Percentiles rank a stretch among this genome's conserved stretches.
These are phyloP conservation scores for Chrysochromulina tobinii DNA, from an alignment of 78 protist genomes.

Conservation along the genomic window DNA sequence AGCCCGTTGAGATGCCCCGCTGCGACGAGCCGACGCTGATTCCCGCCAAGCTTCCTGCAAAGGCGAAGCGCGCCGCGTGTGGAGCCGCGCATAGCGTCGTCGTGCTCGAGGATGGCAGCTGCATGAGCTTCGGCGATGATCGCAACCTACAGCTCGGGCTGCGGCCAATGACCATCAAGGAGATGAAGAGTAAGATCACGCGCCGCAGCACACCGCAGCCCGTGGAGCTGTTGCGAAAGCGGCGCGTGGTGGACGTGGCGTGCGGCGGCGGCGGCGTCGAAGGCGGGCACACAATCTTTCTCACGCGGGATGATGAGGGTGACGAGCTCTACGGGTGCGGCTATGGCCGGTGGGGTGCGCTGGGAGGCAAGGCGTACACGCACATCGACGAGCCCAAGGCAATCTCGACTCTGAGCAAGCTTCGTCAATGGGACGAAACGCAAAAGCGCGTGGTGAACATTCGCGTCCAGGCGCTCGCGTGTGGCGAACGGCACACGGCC, in stretches of 20 bases:
- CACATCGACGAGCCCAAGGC: neutral
- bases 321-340: neutral
- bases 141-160: neutral
- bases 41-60: too few species aligned
- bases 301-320: neutral
- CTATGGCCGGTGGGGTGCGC: neutral
- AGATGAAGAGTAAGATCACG: too few species aligned
- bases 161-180: neutral
- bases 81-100: neutral
- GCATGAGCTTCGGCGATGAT: neutral
- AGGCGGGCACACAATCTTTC: neutral
- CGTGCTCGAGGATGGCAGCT: neutral
- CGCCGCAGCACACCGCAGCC: too few species aligned
- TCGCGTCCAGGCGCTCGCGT: neutral
- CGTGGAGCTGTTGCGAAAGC: neutral
- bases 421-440: neutral
- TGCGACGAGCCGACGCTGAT: neutral
- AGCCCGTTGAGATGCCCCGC: neutral
- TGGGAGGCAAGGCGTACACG: neutral
- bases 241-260: neutral
- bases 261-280: neutral
- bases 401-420: neutral
- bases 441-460: neutral
- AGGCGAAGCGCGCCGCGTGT: neutral
- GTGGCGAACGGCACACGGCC: neutral